A percentile compares a stretch with the other conserved stretches of the same genome.
phyloP scores from a whole-genome alignment of 805 yeast species.

The Osmozyma mogii region DNA sequence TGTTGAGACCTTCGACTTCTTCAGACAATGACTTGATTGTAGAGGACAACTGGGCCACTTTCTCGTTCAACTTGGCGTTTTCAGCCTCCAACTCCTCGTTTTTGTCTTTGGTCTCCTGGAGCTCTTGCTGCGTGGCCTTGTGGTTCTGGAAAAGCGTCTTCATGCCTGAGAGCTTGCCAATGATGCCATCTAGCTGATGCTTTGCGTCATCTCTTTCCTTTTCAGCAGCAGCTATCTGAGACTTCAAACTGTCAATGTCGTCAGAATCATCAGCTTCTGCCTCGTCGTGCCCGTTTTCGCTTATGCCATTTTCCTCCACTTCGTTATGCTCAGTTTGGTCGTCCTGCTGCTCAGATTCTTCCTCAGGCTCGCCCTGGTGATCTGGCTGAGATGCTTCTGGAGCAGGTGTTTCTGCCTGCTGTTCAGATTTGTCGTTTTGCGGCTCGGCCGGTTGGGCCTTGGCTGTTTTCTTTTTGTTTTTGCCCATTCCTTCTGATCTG shows the following conservation, averaged over 20 bases:
- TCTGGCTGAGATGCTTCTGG: no score
- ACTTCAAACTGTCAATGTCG: conserved; percentile 3
- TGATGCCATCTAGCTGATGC: conserved; percentile 50
- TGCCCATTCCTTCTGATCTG: no score
- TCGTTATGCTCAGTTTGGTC: no score
- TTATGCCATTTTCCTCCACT: no score
- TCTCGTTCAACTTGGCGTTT: conserved; percentile 15
- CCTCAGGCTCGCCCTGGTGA: no score
- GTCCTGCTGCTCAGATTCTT: no score
- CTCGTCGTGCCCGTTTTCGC: no score
- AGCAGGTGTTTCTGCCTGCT: no score
- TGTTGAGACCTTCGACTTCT: conserved; percentile 35
- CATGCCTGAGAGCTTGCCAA: conserved; percentile 64
- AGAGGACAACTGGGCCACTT: neutral
- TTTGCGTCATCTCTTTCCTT: conserved; percentile 50
- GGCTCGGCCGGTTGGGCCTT: no score
- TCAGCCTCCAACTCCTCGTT: conserved; percentile 35
- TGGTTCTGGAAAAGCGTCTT: conserved; percentile 62
- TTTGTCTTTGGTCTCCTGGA: conserved; percentile 35
- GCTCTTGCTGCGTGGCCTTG: conserved; percentile 60
- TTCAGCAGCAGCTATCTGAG: conserved; percentile 8
- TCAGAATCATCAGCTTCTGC: neutral
- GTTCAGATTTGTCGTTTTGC: no score
- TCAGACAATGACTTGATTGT: conserved; percentile 7
- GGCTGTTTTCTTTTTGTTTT: no score